Percentiles rank a stretch among this genome's conserved stretches.
These are phyloP conservation scores for Copromyces sp. DNA, from an alignment of 495 filamentous ascomycete genomes.

Conservation along the genomic window DNA sequence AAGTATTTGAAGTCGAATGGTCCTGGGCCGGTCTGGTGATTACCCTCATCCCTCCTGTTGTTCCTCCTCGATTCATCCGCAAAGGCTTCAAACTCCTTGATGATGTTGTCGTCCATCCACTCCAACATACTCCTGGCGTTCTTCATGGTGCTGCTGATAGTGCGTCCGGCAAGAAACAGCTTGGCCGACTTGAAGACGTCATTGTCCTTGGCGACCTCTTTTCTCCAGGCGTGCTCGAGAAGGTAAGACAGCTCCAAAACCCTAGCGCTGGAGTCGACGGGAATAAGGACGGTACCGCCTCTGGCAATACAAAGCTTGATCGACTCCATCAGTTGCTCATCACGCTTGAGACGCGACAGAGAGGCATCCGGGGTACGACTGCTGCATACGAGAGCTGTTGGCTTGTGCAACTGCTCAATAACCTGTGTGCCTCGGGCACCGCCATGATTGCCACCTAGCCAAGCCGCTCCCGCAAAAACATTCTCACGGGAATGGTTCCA, in stretches of 20 bases:
- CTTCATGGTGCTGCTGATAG: slow-evolving; percentile 70
- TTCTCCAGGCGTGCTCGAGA: slow-evolving; percentile 81
- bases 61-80: slow-evolving; percentile 39
- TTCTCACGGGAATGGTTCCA: slow-evolving; percentile 96
- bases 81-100: slow-evolving; percentile 80
- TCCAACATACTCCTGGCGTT: slow-evolving; percentile 92
- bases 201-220: slow-evolving; percentile 45
- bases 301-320: slow-evolving; percentile 66
- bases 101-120: slow-evolving; percentile 95
- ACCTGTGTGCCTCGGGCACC: slow-evolving; percentile 67
- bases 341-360: slow-evolving; percentile 61
- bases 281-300: slow-evolving; percentile 90
- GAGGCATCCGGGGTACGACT: slow-evolving; percentile 65
- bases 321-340: slow-evolving; percentile 74
- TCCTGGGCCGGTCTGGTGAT: slow-evolving; percentile 40
- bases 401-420: slow-evolving; percentile 84
- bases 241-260: slow-evolving; percentile 90
- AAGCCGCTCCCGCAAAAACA: slow-evolving; percentile 84
- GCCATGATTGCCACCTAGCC: slow-evolving; percentile 71
- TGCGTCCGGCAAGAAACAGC: slow-evolving; percentile 74
- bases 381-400: slow-evolving; percentile 87
- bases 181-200: slow-evolving; percentile 57
- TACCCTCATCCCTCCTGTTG: slow-evolving; percentile 30
- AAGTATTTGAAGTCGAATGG: slow-evolving; percentile 90
- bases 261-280: slow-evolving; percentile 86